A percentile compares a stretch with the other conserved stretches of the same genome.
Conservation (phyloP, 2,329 filamentous ascomycete species). For the Westerdykella ornata region DNA sequence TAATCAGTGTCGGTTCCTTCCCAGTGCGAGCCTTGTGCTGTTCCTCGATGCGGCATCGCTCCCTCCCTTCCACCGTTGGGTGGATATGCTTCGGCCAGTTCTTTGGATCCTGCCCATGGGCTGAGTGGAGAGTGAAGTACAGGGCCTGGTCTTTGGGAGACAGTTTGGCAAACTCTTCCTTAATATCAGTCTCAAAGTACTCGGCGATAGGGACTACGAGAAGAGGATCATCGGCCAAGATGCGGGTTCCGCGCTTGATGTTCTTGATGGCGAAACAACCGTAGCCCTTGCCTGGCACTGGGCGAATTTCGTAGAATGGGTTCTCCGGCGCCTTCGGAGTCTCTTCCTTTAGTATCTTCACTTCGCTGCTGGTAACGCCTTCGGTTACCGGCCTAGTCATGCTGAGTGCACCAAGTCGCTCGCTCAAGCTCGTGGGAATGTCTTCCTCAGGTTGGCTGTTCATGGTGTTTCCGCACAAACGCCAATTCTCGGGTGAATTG, state of each 20-base stretch:
- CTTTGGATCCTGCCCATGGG: conserved; percentile 21
- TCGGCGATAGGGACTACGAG: conserved; percentile 28
- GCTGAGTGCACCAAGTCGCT: conserved; percentile 2
- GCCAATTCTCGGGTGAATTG: conserved; percentile 6
- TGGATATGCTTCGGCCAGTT: conserved; percentile 25
- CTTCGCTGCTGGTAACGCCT: conserved; percentile 1
- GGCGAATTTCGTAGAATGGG: conserved; percentile 26
- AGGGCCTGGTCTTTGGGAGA: conserved; percentile 12
- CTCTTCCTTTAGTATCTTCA: conserved; percentile 2
- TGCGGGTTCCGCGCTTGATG: conserved; percentile 35
- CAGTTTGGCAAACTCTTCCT: conserved; percentile 19
- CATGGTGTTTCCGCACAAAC: background rate
- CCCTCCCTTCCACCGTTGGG: conserved; percentile 10
- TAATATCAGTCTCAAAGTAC: conserved; percentile 32
- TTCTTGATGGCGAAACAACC: conserved; percentile 37
- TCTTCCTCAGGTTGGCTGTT: background rate
- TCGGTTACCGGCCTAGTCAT: background rate
- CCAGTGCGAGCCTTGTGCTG: conserved; percentile 27
- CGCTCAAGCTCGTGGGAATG: background rate
- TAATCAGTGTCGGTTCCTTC: conserved; percentile 15
- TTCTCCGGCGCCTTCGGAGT: conserved; percentile 12
- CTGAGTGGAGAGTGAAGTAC: conserved; percentile 27
- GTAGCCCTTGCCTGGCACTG: conserved; percentile 36
- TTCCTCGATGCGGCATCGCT: conserved; percentile 23
- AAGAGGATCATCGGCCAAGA: conserved; percentile 38